Evolutionary conservation across 495 filamentous ascomycete species (phyloP).

Genomic region (Hyphodiscus hymeniophilus): DNA sequence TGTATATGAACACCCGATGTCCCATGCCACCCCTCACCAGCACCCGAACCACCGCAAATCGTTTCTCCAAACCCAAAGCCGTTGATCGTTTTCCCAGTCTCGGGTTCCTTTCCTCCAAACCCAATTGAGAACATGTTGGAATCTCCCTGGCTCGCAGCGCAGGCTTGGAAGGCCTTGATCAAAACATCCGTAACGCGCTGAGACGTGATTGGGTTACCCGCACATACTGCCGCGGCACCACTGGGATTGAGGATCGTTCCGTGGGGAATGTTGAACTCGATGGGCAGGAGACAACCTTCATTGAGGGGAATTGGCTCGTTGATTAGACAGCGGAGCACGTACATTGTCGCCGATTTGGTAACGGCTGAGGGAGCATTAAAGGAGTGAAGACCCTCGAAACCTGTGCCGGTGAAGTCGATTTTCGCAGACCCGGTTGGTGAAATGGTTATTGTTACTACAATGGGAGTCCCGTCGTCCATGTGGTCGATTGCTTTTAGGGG

Average conservation of each 20-base stretch:
- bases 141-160: constrained; percentile 25
- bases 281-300: constrained; percentile 23
- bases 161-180: constrained; percentile 23
- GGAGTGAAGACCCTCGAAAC: constrained; percentile 18
- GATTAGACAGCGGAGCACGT: constrained; percentile 21
- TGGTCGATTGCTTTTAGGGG: constrained; percentile 22
- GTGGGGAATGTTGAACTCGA: constrained; percentile 18
- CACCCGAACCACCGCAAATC: constrained; percentile 59
- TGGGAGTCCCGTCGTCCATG: constrained; percentile 29
- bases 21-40: constrained; percentile 56
- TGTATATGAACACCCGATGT: constrained; percentile 63
- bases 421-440: constrained; percentile 19
- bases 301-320: constrained; percentile 24
- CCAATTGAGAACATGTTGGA: constrained; percentile 19
- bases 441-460: constrained; percentile 26
- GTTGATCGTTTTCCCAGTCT: constrained; percentile 6
- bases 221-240: constrained; percentile 16
- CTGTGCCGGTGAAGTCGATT: constrained; percentile 30
- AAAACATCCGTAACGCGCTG: constrained; percentile 27
- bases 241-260: constrained; percentile 19
- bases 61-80: constrained; percentile 70
- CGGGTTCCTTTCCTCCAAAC: neutral
- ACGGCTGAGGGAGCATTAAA: constrained; percentile 23
- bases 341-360: constrained; percentile 23
- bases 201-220: constrained; percentile 21